Base-by-base conservation (phyloP, 1,284 basidiomycete species). In the Fomitopsis pinicola region DNA sequence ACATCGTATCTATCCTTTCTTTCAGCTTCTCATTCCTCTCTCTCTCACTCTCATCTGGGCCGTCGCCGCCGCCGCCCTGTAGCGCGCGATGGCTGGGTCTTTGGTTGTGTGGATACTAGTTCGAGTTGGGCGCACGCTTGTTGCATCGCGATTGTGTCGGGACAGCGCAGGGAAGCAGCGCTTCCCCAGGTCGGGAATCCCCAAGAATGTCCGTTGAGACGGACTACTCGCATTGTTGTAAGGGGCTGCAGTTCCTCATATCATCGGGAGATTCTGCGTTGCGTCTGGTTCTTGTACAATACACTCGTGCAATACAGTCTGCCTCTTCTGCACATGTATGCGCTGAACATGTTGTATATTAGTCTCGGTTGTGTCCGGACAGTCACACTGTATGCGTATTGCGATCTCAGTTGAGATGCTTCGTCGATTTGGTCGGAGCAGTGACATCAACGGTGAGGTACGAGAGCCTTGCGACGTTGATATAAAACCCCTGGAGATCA, bases 81-180 rank as follows among this genome's bases (percentile, higher is more conserved):
- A 33, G 50, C 15, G 19, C 42, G 56, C 45, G 62, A 50, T 57
- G 46, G 53, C 44, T 56, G 56, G 59, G 58, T 38, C 26, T 50
- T 46, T 17, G 52, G 33, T 57, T 40, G 42, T 50, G 57, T 62
- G 57, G 53, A 61, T 59, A 44, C 60, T 46, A 42, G 40, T 50
- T 48, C 22, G 58, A 55, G 15, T 45, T 54, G 57, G 63, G 60
- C 52, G 57, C 42, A 58, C 53, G 59, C 57, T 58, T 61, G 42
- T 64, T 62, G 68, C 63, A 65, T 58, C 22, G 62, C 53, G 63
- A 58, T 36, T 68, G 65, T 59, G 60, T 55, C 62, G 66, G 68
- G 66, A 67, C 70, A 67, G 69, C 68, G 73, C 66, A 69, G 71
- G 72, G 72, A 73, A 75, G 76, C 78, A 71, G 77, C 70, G 69